Conservation (phyloP, 148 eudicot species). For the Gaultheria prostrata region DNA sequence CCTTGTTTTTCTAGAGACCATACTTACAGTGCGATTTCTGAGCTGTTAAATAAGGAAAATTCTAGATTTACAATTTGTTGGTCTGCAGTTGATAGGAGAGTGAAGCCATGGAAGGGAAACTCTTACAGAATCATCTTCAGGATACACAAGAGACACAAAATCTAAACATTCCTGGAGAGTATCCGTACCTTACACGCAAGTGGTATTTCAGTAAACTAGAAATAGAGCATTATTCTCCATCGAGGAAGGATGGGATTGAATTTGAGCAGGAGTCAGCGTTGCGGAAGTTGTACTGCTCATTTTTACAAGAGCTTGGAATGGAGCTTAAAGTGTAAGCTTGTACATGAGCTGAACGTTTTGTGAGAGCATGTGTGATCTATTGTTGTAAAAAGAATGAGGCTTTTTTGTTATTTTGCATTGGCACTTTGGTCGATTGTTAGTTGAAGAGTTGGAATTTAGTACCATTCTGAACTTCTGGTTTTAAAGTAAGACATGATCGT, state of each 20-base stretch:
- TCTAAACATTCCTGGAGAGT: slow-evolving; percentile 16
- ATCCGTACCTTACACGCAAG: slow-evolving; percentile 25
- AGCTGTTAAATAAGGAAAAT: not conserved
- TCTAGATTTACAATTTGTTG: not conserved
- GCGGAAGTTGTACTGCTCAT: slow-evolving; percentile 58
- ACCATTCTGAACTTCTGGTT: not conserved
- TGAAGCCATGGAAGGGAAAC: slow-evolving; percentile 33
- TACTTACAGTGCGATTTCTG: not conserved
- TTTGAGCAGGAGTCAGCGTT: slow-evolving; percentile 41
- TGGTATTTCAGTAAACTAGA: slow-evolving; percentile 67
- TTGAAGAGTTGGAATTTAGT: not conserved
- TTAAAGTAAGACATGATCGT: not conserved
- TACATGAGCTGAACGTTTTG: not conserved
- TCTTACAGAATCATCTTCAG: slow-evolving; percentile 26
- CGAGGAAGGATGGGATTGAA: slow-evolving; percentile 68
- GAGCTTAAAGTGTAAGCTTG: slow-evolving; percentile 69
- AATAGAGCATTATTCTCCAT: slow-evolving; percentile 61
- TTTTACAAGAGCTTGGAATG: slow-evolving; percentile 62
- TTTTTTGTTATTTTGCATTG: not conserved
- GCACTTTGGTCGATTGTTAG: slow-evolving; percentile 5
- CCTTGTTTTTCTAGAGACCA: slow-evolving; percentile 14
- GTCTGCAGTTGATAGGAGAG: slow-evolving; percentile 16
- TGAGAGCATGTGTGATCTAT: not conserved
- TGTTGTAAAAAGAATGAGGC: not conserved
- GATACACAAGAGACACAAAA: slow-evolving; percentile 4